Conservation (phyloP, 108 stramenopile genomes). For the Fistulifera solaris region DNA sequence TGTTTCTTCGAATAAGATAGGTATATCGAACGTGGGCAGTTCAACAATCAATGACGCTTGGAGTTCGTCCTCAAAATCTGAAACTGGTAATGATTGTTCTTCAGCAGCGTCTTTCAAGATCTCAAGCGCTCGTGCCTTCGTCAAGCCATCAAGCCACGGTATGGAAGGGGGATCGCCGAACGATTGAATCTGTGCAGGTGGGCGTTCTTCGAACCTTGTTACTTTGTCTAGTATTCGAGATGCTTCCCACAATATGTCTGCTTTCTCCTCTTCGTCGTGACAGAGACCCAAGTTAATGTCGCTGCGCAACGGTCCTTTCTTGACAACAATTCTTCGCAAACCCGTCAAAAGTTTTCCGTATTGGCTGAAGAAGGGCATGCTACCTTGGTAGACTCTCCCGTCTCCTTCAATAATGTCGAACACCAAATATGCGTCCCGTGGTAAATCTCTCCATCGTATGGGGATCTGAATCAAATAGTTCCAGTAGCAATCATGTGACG, state of each 20-base stretch:
- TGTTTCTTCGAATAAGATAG: constrained; percentile 75
- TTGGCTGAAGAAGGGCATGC: constrained; percentile 26
- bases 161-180: constrained; percentile 40
- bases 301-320: not conserved
- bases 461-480: constrained; percentile 40
- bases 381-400: constrained; percentile 17
- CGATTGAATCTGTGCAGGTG: constrained; percentile 6
- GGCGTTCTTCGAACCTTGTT: constrained; percentile 16
- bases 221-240: constrained; percentile 30
- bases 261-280: not conserved
- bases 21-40: constrained; percentile 62
- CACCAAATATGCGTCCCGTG: constrained; percentile 55
- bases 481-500: constrained; percentile 24
- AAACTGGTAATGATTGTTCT: constrained; percentile 21
- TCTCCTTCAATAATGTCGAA: constrained; percentile 37
- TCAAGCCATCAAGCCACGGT: constrained; percentile 67
- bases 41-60: constrained; percentile 44
- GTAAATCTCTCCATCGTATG: constrained; percentile 73
- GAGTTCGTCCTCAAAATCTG: constrained; percentile 12
- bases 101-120: not conserved
- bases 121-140: constrained; percentile 44
- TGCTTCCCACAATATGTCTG: constrained; percentile 43
- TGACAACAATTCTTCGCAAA: constrained; percentile 14
- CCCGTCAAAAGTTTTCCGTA: constrained; percentile 36
- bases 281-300: constrained; percentile 9